phyloP scores from a whole-genome alignment of 1,139 yeast species.

The Debaryomyces subglobosus region DNA sequence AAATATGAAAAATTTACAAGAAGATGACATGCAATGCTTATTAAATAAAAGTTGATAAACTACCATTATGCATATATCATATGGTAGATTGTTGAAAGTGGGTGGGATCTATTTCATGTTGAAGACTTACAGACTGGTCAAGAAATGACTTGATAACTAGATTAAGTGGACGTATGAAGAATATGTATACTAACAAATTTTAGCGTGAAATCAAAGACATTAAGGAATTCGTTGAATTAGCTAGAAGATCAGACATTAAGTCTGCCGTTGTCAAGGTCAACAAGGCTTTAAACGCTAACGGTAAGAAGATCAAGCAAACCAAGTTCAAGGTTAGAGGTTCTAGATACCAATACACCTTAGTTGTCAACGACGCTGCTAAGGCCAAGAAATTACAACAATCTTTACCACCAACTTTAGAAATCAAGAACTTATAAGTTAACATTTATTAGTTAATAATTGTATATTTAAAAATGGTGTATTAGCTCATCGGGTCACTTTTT shows the following conservation, averaged over 20 bases:
- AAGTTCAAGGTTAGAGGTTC: conserved; percentile 99
- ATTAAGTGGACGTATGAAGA: not conserved
- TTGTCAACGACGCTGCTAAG: conserved; percentile 94
- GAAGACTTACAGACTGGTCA: not conserved
- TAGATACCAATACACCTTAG: conserved; percentile 92
- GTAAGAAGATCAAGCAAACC: conserved; percentile 88
- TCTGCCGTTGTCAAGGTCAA: conserved; percentile 89
- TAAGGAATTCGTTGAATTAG: conserved; percentile 96
- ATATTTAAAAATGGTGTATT: conserved; percentile 15
- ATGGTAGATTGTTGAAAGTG: not conserved
- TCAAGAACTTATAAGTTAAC: conserved; percentile 60
- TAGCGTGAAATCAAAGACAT: conserved; percentile 87
- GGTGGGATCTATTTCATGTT: not conserved
- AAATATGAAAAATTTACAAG: not conserved
- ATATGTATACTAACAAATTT: conserved; percentile 23
- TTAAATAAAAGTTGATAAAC: not conserved
- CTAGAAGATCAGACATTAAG: conserved; percentile 96
- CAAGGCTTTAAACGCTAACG: conserved; percentile 84
- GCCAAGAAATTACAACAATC: conserved; percentile 98
- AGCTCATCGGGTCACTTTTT: conserved; percentile 11
- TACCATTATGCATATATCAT: not conserved
- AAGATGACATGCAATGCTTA: not conserved
- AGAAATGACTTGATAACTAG: not conserved
- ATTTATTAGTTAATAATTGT: conserved; percentile 15
- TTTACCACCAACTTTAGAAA: conserved; percentile 91